Conservation (phyloP, 345 rosid genomes). For the Brassica carinata region DNA sequence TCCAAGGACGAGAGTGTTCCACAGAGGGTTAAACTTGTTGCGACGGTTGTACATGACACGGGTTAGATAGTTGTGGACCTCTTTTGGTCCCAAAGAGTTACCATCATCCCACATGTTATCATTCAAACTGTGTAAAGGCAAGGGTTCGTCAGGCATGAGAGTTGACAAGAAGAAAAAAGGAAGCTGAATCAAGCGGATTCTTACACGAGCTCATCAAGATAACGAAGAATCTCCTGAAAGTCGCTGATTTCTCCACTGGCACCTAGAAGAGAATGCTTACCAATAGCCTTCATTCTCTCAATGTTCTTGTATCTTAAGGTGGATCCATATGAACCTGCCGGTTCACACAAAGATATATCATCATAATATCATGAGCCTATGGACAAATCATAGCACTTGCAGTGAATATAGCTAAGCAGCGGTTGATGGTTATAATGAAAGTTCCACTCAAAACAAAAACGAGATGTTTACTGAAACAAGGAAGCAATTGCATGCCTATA, state of each 20-base stretch:
- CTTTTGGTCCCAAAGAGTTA: conserved; percentile 97
- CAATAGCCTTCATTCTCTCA: conserved; percentile 81
- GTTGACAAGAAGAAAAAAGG: conserved; percentile 12
- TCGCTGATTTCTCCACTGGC: conserved; percentile 98
- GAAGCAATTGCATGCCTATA: not conserved
- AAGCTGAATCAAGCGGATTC: not conserved
- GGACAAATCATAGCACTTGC: not conserved
- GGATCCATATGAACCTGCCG: conserved; percentile 91
- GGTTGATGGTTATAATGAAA: not conserved
- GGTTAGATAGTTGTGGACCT: conserved; percentile 92
- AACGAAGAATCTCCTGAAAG: conserved; percentile 86
- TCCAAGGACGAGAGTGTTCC: conserved; percentile 97
- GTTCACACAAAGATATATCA: not conserved
- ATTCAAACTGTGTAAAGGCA: conserved; percentile 60
- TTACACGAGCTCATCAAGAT: conserved; percentile 94
- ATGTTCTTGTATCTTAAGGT: conserved; percentile 90
- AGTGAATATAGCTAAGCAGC: not conserved
- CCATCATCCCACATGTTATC: conserved; percentile 99
- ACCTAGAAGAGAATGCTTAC: conserved; percentile 95
- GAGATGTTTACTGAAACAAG: not conserved
- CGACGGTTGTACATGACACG: conserved; percentile 95
- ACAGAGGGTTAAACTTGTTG: conserved; percentile 91
- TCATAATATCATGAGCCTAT: not conserved
- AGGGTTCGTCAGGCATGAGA: conserved; percentile 7
- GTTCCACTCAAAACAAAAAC: not conserved